Evolutionary conservation across 805 yeast genomes (phyloP), one percentile per base, ranked within the genome.

Genomic region (Wickerhamomyces ciferrii): DNA sequence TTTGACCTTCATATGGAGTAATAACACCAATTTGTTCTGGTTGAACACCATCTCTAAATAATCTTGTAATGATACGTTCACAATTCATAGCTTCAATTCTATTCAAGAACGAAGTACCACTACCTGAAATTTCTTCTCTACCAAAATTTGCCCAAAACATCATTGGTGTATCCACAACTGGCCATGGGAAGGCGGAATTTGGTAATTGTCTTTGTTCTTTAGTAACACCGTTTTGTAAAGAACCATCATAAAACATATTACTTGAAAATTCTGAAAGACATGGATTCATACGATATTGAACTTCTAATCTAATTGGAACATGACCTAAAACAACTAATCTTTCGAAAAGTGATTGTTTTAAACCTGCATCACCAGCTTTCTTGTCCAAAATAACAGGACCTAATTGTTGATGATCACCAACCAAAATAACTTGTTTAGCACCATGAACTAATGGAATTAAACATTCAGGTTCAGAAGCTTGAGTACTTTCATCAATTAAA

Each of bases 241-340:
- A 76, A 27, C 97, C 97, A 56, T 91, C 97, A 63, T 91, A 91
- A 59, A 89, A 91, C 87, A 87, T 83, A 61, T 89, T 88, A 55
- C 92, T 82, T 24, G 97, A 84, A 61, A 89, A 91, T 57, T 88
- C 96, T 52, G 92, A 79, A 44, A 91, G 67, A 50, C 83, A 74
- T 9, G 97, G 97, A 60, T 91, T 85, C 97, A 91, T 91, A 69
- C 98, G 83, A 66, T 91, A 91, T 65, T 91, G 98, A 31, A 90
- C 96, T 54, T 88, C 95, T 45, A 91, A 73, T 52, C 97, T 70
- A 51, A 88, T 80, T 10, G 97, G 97, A 10, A 78, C 75, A 59
- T 88, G 91, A 2, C 96, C 96, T 49, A 89, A 74, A 14, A 83
- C 71, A 34, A 91, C 83, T 49, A 91, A 70, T 55, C 98, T 76